Evolutionary conservation across 169 alveolate genomes (phyloP), one percentile per base, ranked within the genome.

Genomic region (Plasmodium fragile): DNA sequence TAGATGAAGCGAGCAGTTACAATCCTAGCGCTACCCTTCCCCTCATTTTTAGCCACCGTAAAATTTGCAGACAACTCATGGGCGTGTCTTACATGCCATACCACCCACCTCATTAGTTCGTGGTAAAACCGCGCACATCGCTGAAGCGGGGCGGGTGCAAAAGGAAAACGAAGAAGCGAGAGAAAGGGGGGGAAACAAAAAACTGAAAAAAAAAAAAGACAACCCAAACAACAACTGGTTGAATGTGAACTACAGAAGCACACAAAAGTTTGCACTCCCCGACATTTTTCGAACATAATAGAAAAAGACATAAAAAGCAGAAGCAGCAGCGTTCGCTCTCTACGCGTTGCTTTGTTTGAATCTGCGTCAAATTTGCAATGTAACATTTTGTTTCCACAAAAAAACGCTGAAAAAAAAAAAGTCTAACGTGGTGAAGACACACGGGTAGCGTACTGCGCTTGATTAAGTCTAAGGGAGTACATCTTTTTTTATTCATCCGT

Each of bases 311-410:
- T 65, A 65, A 16, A 25, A 28, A 28, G 36, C 18, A 28, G n/a
- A 65, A 22, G n/a, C n/a, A 65, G 41, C 4, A 28, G 8, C 36
- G 36, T 65, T 65, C 39, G 18, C n/a, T 65, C 75, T 6, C 36
- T 65, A 25, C 75, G 6, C 41, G 16, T 65, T 25, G 18, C 75
- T 22, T 28, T 65, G 18, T 5, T 65, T 65, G 18, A 65, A 22
- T 25, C 16, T 6, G 75, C 75, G 25, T 65, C 39, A 65, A 22
- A 18, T 65, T 65, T 4, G 4, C n/a, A 11, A 65, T 65, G 36
- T 65, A 65, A 65, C 75, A 65, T 28, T 65, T 65, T 65, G 75
- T 65, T 65, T 65, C 75, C 30, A 65, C 18, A 65, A 25, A 65
- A 65, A 65, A 25, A 3, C 73, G 11, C 18, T 59, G 13, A 55